Base-by-base conservation (phyloP, 2,329 filamentous ascomycete species). In the Aspergillus sp. region DNA sequence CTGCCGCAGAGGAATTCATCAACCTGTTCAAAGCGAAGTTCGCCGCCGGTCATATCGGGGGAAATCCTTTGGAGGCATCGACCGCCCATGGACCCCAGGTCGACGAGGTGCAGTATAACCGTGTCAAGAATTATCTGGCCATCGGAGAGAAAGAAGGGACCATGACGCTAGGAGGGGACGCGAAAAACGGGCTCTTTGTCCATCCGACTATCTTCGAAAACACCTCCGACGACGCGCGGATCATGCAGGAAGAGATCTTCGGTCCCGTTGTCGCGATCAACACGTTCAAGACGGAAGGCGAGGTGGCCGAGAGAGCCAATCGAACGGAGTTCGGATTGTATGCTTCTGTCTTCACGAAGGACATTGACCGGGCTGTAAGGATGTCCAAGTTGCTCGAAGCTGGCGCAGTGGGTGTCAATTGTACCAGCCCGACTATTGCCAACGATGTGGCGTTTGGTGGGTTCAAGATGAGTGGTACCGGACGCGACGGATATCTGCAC, bases 41-140 rank as follows among this genome's bases (percentile, higher is more conserved):
- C 27, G 52, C 66, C 45, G 60, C 73, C 63, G 86, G 86, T 68
- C 69, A 74, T 46, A 77, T 89, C 19, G 19, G 19, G 44, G 85
- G 84, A 45, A 81, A 93, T 66, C 85, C 85, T 38, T 85, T 89
- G 68, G 66, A 74, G 49, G 60, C 72, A 45, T 71, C 80, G 38
- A 89, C 82, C 36, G 85, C 85, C 76, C 83, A 91, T 63, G 85
- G 85, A 26, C 84, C 85, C 17, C 84, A 89, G 64, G 80, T 89
- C 52, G 84, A 80, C 49, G 69, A 86, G 61, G 63, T 85, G 30
- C 85, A 93, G 63, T 91, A 81, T 52, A 82, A 89, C 66, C 79
- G 82, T 43, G 83, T 91, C 64, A 89, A 89, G 80, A 69, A 62
- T 45, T 78, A 78, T 59, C 78, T 82, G 49, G 64, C 86, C 54